These are phyloP conservation scores for Trametes gibbosa DNA, from an alignment of 768 basidiomycete genomes.

Conservation along the genomic window DNA sequence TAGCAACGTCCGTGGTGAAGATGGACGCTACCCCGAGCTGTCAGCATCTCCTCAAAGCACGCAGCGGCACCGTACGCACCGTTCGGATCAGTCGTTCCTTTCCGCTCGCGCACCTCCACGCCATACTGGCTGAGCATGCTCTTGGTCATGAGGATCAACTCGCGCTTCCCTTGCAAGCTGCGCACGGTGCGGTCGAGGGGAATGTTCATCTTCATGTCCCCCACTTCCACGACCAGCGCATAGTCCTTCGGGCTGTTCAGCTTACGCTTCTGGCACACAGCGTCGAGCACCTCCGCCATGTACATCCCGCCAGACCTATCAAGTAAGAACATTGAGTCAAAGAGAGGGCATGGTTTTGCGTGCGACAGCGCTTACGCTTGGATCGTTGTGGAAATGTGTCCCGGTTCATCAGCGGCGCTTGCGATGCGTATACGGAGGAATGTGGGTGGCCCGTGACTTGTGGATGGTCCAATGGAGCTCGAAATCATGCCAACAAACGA, in stretches of 20 bases:
- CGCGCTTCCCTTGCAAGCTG: constrained; percentile 83
- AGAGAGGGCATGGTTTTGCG: neutral
- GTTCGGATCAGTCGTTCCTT: constrained; percentile 87
- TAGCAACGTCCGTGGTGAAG: constrained; percentile 65
- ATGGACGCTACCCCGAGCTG: constrained; percentile 67
- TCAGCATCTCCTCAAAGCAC: neutral
- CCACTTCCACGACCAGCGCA: constrained; percentile 62
- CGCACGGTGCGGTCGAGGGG: constrained; percentile 97
- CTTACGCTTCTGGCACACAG: constrained; percentile 70
- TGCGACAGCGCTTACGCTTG: constrained; percentile 65
- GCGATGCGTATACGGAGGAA: constrained; percentile 82
- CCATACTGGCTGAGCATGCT: constrained; percentile 73
- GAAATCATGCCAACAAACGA: constrained; percentile 44
- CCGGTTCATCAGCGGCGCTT: constrained; percentile 69
- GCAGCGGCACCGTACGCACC: constrained; percentile 43
- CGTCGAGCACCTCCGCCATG: constrained; percentile 92
- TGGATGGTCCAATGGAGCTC: constrained; percentile 66
- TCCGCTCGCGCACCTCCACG: constrained; percentile 62
- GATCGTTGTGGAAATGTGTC: constrained; percentile 87
- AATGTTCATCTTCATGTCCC: constrained; percentile 69
- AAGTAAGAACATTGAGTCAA: neutral
- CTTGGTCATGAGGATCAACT: constrained; percentile 77
- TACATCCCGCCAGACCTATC: constrained; percentile 87
- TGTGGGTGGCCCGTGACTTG: constrained; percentile 74
- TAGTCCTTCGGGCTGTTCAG: constrained; percentile 74